phyloP scores from a whole-genome alignment of 179 eudicot species.

The Spinacia oleracea region DNA sequence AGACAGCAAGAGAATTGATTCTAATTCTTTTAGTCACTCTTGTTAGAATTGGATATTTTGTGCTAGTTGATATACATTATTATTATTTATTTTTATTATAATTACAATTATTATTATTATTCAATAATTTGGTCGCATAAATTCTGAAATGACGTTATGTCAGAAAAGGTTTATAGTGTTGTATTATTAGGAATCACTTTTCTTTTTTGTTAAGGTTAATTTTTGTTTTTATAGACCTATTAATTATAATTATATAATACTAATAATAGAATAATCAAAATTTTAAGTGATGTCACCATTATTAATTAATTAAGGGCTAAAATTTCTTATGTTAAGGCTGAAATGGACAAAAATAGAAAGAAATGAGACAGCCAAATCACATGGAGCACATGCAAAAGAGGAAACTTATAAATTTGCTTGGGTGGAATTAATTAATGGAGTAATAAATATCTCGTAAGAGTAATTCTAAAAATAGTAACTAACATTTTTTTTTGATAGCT shows the following conservation, averaged over 20 bases:
- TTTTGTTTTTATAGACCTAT: not conserved
- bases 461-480: too few species aligned
- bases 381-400: conserved; percentile 25
- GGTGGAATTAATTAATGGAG: not conserved
- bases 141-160: conserved; percentile 20
- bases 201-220: not conserved
- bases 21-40: conserved; percentile 12
- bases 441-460: not conserved
- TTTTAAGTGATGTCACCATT: conserved; percentile 15
- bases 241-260: not conserved
- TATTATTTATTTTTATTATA: not conserved
- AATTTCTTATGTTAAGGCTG: not conserved
- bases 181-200: conserved; percentile 13
- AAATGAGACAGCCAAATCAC: conserved; percentile 9
- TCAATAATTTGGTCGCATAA: conserved; percentile 18
- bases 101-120: not conserved
- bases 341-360: conserved; percentile 14
- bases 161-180: conserved; percentile 5
- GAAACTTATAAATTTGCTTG: not conserved
- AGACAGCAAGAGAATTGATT: conserved; percentile 24
- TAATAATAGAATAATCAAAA: not conserved
- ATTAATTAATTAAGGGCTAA: too few species aligned
- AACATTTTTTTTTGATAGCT: too few species aligned
- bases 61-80: conserved; percentile 22
- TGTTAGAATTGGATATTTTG: conserved; percentile 5